Percentiles rank a stretch among this genome's conserved stretches.
phyloP scores from a whole-genome alignment of 495 filamentous ascomycete genomes.

The Amorphotheca resinae region DNA sequence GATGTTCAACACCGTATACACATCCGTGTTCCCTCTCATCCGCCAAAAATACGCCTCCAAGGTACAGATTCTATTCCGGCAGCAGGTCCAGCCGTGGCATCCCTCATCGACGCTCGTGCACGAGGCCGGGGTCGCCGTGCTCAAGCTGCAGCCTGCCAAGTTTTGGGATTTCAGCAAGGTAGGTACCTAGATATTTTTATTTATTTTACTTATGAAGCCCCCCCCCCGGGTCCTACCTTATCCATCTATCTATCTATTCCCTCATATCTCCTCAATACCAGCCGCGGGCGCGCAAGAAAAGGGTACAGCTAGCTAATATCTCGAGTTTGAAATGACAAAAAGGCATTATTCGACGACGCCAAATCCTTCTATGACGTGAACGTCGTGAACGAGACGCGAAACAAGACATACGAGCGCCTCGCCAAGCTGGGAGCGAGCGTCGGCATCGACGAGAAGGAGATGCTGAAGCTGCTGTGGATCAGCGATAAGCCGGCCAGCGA shows the following conservation, averaged over 20 bases:
- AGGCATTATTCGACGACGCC: conserved; percentile 56
- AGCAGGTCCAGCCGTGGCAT: conserved; percentile 94
- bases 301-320: neutral
- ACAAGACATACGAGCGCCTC: conserved; percentile 70
- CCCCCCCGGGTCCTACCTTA: neutral
- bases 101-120: conserved; percentile 78
- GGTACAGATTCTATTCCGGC: conserved; percentile 68
- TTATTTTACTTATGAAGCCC: conserved; percentile 1
- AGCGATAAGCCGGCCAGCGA: conserved; percentile 46
- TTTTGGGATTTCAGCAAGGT: conserved; percentile 65
- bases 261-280: too few species aligned
- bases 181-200: neutral
- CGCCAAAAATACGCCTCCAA: conserved; percentile 32
- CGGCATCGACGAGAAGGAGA: conserved; percentile 50
- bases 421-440: conserved; percentile 51
- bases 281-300: too few species aligned
- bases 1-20: conserved; percentile 61
- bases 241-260: neutral
- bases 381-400: conserved; percentile 70
- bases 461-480: conserved; percentile 54
- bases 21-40: conserved; percentile 42
- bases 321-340: neutral
- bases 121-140: conserved; percentile 73
- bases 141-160: conserved; percentile 48
- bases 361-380: conserved; percentile 68